Evolutionary conservation across 768 basidiomycete genomes (phyloP).

Genomic region (Pulveroboletus ravenelii): DNA sequence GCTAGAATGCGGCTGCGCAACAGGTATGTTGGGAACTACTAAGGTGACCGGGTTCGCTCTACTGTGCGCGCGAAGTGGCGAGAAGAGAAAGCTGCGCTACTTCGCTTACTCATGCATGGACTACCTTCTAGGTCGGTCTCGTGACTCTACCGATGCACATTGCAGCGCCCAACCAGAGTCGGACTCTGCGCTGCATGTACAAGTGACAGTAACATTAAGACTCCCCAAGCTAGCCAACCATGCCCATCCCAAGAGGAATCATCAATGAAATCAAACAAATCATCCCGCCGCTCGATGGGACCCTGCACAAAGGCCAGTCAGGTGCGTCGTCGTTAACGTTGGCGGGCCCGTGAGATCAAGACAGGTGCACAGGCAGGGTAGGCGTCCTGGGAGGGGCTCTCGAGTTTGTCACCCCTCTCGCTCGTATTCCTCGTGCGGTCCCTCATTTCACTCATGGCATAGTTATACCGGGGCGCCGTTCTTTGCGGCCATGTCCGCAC

Average conservation of each 20-base stretch:
- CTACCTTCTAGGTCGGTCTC: too few species aligned
- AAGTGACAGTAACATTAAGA: too few species aligned
- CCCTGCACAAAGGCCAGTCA: slow-evolving; percentile 93
- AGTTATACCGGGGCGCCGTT: slow-evolving; percentile 98
- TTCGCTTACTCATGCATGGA: too few species aligned
- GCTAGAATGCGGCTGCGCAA: too few species aligned
- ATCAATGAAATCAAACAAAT: slow-evolving; percentile 72
- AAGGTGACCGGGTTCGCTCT: too few species aligned
- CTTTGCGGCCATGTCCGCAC: slow-evolving; percentile 88
- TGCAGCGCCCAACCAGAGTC: too few species aligned
- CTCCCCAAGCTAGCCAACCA: slow-evolving; percentile 21
- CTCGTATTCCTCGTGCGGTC: not conserved
- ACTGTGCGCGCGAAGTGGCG: too few species aligned
- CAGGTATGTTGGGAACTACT: too few species aligned
- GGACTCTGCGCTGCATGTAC: too few species aligned
- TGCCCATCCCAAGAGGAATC: slow-evolving; percentile 60
- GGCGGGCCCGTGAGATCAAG: not conserved
- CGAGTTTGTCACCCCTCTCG: slow-evolving; percentile 56
- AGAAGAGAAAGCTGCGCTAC: too few species aligned
- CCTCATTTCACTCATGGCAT: not conserved
- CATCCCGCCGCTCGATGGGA: slow-evolving; percentile 85
- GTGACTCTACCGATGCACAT: too few species aligned
- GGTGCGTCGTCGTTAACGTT: slow-evolving; percentile 39
- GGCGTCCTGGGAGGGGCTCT: slow-evolving; percentile 91
- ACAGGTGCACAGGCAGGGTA: slow-evolving; percentile 58